Base-by-base conservation (phyloP, 2,329 filamentous ascomycete genomes). In the Cladosporium sp. region DNA sequence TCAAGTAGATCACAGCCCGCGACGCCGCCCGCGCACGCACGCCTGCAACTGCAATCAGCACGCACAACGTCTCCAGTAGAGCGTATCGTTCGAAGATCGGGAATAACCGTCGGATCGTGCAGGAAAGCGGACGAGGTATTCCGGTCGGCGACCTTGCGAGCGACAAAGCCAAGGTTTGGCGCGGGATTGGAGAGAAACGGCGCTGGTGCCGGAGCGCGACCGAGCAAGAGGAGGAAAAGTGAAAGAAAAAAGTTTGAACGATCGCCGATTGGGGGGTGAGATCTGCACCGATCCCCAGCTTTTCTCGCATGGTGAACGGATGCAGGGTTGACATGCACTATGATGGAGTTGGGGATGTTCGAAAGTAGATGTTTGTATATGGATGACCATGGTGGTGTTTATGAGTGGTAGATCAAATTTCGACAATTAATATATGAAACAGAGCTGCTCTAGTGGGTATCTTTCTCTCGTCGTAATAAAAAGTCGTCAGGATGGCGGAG, bases 371-470 rank as follows among this genome's bases (percentile, higher is more conserved):
- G 34, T 34, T 10, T 14, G 10, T 24, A 14, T 15, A n/a, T 54
- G 4, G 49, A 54, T 54, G 49, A 44, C 38, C 38, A 10, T 10
- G 12, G 24, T n/a, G 5, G 18, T 44, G 18, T n/a, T 60, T 60
- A 41, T 49, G n/a, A 44, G 38, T 49, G 21, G 7, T 32, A 38
- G 32, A 38, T 34, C 15, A 24, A 26, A 38, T 12, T 18, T 34
- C 21, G 32, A 36, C 21, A 11, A 26, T 38, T 30, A n/a, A n/a
- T 44, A 59, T 44, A 41, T 38, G 28, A 1, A 59, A 28, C 14
- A 24, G 15, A 41, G 57, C 34, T 44, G 38, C 38, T 61, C 41
- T 61, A 52, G 51, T 44, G 58, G 59, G 59, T 61, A 61, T 61
- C 44, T 52, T 61, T 30, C 47, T 51, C 30, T 54, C 41, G 32